Evolutionary conservation across 2,329 filamentous ascomycete species (phyloP).

Genomic region (Metarhizium humberi): DNA sequence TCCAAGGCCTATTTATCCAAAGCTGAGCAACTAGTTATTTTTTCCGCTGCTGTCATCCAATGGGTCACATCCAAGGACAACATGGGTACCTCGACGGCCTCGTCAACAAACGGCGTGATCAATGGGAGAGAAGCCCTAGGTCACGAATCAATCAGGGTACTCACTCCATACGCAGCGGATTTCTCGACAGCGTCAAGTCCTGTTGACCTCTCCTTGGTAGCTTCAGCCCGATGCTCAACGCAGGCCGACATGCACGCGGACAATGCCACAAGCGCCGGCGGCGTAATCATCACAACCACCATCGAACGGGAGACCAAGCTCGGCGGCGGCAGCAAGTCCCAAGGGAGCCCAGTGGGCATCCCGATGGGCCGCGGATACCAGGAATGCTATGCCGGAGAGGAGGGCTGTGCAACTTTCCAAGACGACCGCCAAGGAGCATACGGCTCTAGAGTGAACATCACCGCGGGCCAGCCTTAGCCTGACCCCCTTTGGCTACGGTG

Average conservation of each 20-base stretch:
- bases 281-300: slow-evolving; percentile 28
- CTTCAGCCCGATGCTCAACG: background rate
- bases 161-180: slow-evolving; percentile 1
- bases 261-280: background rate
- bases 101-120: slow-evolving; percentile 6
- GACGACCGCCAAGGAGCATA: background rate
- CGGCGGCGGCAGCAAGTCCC: slow-evolving; percentile 8
- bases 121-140: slow-evolving; percentile 7
- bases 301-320: slow-evolving; percentile 25
- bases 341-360: background rate
- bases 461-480: background rate
- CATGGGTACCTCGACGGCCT: slow-evolving; percentile 21
- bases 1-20: background rate
- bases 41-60: slow-evolving; percentile 51
- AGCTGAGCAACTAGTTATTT: slow-evolving; percentile 36
- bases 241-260: background rate
- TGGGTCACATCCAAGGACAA: slow-evolving; percentile 46
- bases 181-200: background rate
- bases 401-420: background rate
- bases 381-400: background rate
- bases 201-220: background rate
- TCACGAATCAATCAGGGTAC: slow-evolving; percentile 1
- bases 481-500: background rate
- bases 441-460: background rate
- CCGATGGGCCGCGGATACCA: background rate